Evolutionary conservation across 768 basidiomycete genomes (phyloP).

Genomic region (Lactifluus volemus): DNA sequence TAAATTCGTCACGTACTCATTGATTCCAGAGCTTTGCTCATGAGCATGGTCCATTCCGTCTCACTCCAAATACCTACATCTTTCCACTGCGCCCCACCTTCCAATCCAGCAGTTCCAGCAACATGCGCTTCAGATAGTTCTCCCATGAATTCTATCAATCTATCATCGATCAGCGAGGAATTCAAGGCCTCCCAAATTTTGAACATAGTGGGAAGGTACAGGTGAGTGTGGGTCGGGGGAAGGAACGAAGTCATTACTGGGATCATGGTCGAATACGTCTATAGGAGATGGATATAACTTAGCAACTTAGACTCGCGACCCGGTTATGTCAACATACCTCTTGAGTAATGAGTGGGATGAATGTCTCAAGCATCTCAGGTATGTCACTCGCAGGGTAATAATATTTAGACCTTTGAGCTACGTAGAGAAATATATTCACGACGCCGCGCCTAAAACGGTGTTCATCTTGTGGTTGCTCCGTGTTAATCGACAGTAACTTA

Average conservation of each 20-base stretch:
- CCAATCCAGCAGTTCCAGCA: constrained; percentile 41
- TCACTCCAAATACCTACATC: constrained; percentile 88
- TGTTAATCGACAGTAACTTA: constrained; percentile 28
- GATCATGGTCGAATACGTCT: constrained; percentile 62
- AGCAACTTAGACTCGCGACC: not conserved
- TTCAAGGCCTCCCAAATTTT: constrained; percentile 75
- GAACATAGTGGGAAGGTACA: constrained; percentile 66
- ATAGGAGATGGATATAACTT: constrained; percentile 1
- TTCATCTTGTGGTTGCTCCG: not conserved
- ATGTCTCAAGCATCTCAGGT: constrained; percentile 58
- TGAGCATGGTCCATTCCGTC: constrained; percentile 72
- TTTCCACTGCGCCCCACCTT: constrained; percentile 57
- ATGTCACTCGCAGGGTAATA: constrained; percentile 63
- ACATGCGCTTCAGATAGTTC: constrained; percentile 65
- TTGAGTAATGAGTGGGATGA: constrained; percentile 65
- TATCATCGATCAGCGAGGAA: constrained; percentile 63
- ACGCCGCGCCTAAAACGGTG: constrained; percentile 39
- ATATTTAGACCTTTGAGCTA: constrained; percentile 61
- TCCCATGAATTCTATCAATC: constrained; percentile 62
- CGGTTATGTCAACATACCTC: constrained; percentile 40
- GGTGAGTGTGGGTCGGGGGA: constrained; percentile 53
- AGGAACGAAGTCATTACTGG: constrained; percentile 73
- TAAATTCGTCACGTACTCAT: constrained; percentile 46
- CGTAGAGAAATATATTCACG: constrained; percentile 63
- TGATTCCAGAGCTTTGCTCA: constrained; percentile 73